Evolutionary conservation across 495 filamentous ascomycete genomes (phyloP).

Genomic region (Collariella sp.): DNA sequence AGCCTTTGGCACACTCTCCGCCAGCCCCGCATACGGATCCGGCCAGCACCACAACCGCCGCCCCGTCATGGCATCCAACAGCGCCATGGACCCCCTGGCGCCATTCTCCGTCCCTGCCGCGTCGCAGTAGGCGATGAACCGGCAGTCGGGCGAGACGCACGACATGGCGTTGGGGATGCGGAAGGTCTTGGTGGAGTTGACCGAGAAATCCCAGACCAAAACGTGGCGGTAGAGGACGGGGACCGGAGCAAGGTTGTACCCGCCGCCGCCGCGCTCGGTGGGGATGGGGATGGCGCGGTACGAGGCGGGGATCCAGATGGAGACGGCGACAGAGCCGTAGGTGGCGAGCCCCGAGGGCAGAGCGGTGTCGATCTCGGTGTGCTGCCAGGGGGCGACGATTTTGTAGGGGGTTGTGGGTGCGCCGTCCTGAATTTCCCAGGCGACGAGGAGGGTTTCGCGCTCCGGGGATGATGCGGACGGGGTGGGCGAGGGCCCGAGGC

Average conservation of each 20-base stretch:
- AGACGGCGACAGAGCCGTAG: constrained; percentile 28
- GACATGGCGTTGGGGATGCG: constrained; percentile 28
- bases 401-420: constrained; percentile 24
- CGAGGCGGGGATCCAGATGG: constrained; percentile 31
- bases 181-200: constrained; percentile 26
- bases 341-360: constrained; percentile 26
- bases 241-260: constrained; percentile 25
- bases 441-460: constrained; percentile 26
- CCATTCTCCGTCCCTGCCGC: constrained; percentile 21
- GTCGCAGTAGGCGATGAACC: constrained; percentile 29
- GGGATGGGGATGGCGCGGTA: constrained; percentile 29
- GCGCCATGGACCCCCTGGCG: constrained; percentile 23
- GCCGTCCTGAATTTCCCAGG: constrained; percentile 27
- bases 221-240: constrained; percentile 25
- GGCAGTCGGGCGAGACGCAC: constrained; percentile 29
- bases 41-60: constrained; percentile 30
- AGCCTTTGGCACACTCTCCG: constrained; percentile 8
- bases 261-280: constrained; percentile 11
- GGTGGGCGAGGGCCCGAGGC: constrained; percentile 30
- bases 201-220: constrained; percentile 30
- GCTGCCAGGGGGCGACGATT: constrained; percentile 31
- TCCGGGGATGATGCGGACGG: constrained; percentile 27
- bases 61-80: constrained; percentile 29
- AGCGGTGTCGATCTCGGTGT: constrained; percentile 30
- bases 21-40: constrained; percentile 20